Evolutionary conservation across 257 asterid species (phyloP), one percentile per base, ranked within the genome.

Genomic region (Orobanche coerulescens): DNA sequence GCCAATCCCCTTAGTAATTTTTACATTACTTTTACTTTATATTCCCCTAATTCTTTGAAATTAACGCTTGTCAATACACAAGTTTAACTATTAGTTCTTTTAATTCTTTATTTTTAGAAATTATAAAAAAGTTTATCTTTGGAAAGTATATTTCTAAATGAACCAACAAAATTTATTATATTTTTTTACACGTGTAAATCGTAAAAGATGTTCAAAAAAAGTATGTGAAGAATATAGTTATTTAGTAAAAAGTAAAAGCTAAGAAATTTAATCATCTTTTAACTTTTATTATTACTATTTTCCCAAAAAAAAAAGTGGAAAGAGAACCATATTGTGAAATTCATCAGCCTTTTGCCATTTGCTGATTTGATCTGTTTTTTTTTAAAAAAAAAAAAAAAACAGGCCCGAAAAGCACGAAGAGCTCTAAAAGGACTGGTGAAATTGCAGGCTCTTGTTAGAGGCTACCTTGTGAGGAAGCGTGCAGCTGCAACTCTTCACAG

Each of bases 341-440:
- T 51, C 36, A 28, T 48, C 31, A 12, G 4, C 7, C 19, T 42
- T n/a, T n/a, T 42, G 19, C 19, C 13, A 12, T 13, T 42, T 48
- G 6, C 26, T 48, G 9, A 20, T 19, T 48, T 20, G 54, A 20
- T 48, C 5, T 46, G 25, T 1, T 4, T 37, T 37, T 37, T 37
- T 37, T 37, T 12, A 37, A 4, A 19, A 18, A 23, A 23, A 80
- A 93, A 97, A 95, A 37, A 4, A 19, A 18, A 23, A 23, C 81
- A 93, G 98, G 97, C 98, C 40, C 84, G 95, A 57, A 93, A 93
- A 79, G 98, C 98, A 2, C 81, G 81, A 11, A 74, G 94, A 62
- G 98, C 98, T 23, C 71, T 93, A 3, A 86, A 79, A 66, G 98
- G 98, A 62, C 75, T 93, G 67, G 98, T 93, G 74, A 93, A 93